Conservation (phyloP, 345 rosid species). For the Gossypium ekmanianum region DNA sequence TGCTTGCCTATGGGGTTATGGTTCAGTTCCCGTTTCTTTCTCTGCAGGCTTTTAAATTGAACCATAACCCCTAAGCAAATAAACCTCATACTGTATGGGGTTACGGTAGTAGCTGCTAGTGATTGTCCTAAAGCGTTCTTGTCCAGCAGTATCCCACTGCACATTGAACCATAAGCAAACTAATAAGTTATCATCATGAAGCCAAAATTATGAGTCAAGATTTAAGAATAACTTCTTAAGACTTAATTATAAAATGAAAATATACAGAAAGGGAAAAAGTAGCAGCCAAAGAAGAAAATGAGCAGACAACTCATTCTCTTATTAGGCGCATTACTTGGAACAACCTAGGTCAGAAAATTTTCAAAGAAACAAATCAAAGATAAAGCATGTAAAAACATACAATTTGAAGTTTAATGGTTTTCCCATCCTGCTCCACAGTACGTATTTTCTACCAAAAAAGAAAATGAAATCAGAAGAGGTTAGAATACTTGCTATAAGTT, state of each 20-base stretch:
- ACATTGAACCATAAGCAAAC: conserved; percentile 15
- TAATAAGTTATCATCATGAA: conserved; percentile 3
- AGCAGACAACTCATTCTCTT: background rate
- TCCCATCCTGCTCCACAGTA: conserved; percentile 88
- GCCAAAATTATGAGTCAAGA: background rate
- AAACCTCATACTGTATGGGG: too few species aligned
- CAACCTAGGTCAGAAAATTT: background rate
- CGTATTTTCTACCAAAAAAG: conserved; percentile 58
- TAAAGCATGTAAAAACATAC: conserved; percentile 31
- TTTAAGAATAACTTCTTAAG: background rate
- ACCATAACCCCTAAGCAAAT: too few species aligned
- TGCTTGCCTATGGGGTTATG: too few species aligned
- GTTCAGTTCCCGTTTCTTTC: too few species aligned
- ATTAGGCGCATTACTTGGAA: background rate
- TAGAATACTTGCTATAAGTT: background rate
- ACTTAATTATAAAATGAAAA: background rate
- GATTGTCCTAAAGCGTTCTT: conserved; percentile 94
- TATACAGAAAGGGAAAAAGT: background rate
- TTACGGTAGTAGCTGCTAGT: conserved; percentile 89
- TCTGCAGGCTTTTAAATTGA: too few species aligned
- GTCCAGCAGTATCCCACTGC: conserved; percentile 99
- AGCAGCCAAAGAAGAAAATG: background rate
- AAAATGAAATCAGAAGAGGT: conserved; percentile 6
- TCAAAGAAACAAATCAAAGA: background rate
- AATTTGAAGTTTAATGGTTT: conserved; percentile 79